These are phyloP conservation scores for Aspergillus aculeatinus DNA, from an alignment of 2,329 filamentous ascomycete genomes.

Conservation along the genomic window DNA sequence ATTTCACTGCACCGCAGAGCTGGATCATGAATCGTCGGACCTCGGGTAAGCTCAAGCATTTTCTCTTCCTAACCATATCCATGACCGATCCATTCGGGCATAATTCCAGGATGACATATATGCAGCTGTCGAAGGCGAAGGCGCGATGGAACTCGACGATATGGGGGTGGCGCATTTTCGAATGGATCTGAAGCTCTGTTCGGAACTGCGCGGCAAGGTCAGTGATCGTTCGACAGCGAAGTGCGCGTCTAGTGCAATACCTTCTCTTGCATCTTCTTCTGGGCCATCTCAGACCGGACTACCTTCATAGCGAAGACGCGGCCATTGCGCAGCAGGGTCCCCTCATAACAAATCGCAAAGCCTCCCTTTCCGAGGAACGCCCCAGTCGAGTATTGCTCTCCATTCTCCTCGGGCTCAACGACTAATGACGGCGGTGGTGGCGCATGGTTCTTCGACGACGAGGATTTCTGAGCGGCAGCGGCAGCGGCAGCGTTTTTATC, in stretches of 20 bases:
- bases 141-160: constrained; percentile 94
- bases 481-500: constrained; percentile 36
- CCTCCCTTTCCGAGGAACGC: constrained; percentile 51
- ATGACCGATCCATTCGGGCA: constrained; percentile 95
- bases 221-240: not conserved
- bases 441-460: constrained; percentile 45
- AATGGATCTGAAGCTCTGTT: constrained; percentile 93
- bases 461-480: constrained; percentile 30
- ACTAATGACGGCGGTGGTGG: constrained; percentile 47
- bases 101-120: constrained; percentile 90
- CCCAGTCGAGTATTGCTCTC: constrained; percentile 48
- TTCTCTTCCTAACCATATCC: constrained; percentile 94
- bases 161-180: constrained; percentile 93
- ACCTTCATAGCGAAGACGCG: constrained; percentile 52
- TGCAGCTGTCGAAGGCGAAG: constrained; percentile 84
- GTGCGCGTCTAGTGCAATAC: constrained; percentile 24
- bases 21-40: constrained; percentile 92
- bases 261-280: constrained; percentile 55
- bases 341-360: constrained; percentile 53
- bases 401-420: constrained; percentile 45
- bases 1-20: constrained; percentile 95
- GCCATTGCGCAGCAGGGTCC: constrained; percentile 43
- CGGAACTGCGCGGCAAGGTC: constrained; percentile 54
- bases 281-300: constrained; percentile 50
- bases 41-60: constrained; percentile 87